Base-by-base conservation (phyloP, 768 basidiomycete genomes). In the Collybiopsis confluens region DNA sequence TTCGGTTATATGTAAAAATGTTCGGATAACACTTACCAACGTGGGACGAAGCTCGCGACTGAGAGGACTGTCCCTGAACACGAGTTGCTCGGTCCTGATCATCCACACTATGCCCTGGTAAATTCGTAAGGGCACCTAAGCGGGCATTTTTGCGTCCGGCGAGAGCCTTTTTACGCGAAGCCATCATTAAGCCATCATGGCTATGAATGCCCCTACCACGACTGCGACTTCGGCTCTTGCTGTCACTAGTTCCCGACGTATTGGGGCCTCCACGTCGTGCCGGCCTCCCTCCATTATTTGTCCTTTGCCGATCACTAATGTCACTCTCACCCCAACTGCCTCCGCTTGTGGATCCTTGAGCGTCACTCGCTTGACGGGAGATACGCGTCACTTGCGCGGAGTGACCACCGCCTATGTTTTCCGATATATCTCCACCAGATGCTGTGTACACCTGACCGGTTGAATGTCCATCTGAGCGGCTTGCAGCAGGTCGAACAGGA, bases 291-390 rank as follows among this genome's bases (percentile, higher is more conserved):
- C 15, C 33, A 18, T 35, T 46, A 16, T 41, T 46, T 1, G 18
- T 20, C 20, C 20, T 9, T 11, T 27, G 35, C 24, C 40, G 11
- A 37, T 40, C 45, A 46, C 45, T 35, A 2, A 15, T 7, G 9
- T 54, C 54, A 27, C 54, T 54, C 30, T 54, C 54, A 20, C 45
- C 45, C 57, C 47, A 71, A 70, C 65, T 73, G 73, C 51, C 63
- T 66, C 58, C 69, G 66, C 30, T 36, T 18, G 61, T 64, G 11
- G 57, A 52, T 21, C 61, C 54, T 52, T 55, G 56, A 42, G 30
- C 53, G 23, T 13, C 26, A 40, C 49, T 50, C 54, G 58, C 46
- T 57, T 45, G 52, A 36, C 27, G 2, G 33, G 43, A 11, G 21
- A 23, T 3, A 6, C 43, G 18, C 9, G 44, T 15, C n/a, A 11